These are phyloP conservation scores for Omphalotus olearius DNA, from an alignment of 1,284 basidiomycete genomes.

Conservation along the genomic window DNA sequence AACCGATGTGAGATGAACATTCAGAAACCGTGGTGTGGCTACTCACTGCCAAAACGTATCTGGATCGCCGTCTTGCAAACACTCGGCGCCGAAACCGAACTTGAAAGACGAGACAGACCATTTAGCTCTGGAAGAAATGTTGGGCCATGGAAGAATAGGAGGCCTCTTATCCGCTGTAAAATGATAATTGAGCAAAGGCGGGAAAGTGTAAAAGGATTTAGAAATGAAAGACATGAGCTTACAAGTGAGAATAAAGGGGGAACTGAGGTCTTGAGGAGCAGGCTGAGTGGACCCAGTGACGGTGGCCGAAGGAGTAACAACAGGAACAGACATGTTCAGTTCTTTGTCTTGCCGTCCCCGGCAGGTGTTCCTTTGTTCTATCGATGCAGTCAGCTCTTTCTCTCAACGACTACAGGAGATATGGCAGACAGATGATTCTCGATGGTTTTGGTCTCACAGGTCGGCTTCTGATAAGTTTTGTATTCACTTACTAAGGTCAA, in stretches of 20 bases:
- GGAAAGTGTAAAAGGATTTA: neutral
- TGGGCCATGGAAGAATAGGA: conserved; percentile 62
- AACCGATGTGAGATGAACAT: neutral
- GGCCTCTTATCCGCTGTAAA: conserved; percentile 31
- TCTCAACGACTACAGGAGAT: conserved; percentile 79
- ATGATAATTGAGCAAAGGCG: neutral
- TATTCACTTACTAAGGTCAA: neutral
- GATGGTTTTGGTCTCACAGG: conserved; percentile 85
- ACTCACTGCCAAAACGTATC: conserved; percentile 98
- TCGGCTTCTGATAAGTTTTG: conserved; percentile 22
- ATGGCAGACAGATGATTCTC: conserved; percentile 97
- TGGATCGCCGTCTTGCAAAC: conserved; percentile 84
- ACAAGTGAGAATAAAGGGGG: conserved; percentile 16
- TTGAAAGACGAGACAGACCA: conserved; percentile 99
- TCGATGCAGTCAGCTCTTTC: conserved; percentile 25
- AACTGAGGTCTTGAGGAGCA: conserved; percentile 14
- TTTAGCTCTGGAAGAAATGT: conserved; percentile 80
- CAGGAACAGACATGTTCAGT: neutral
- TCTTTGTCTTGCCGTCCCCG: neutral
- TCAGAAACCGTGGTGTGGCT: neutral
- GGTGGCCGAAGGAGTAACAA: conserved; percentile 5
- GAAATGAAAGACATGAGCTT: neutral
- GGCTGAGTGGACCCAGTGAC: conserved; percentile 9
- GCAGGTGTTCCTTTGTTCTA: neutral
- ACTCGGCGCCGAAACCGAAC: conserved; percentile 93